Evolutionary conservation across 106 monocot species (phyloP), one percentile per base, ranked within the genome.

Genomic region (Apostasia shenzhenica): DNA sequence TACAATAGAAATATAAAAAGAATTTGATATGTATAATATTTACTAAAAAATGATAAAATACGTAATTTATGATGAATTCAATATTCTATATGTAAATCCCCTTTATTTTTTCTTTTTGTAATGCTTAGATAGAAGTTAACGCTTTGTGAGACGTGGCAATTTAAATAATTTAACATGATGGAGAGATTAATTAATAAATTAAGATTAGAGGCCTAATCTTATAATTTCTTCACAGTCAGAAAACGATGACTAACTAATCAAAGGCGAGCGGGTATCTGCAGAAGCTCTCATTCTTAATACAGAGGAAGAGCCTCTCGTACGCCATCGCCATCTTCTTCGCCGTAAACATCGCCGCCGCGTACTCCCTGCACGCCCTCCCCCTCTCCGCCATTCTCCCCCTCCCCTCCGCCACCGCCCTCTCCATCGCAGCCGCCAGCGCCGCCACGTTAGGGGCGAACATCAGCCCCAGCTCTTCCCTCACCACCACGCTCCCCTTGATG

Each of bases 241-340:
- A 65, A 48, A 2, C 50, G 4, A 50, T 5, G 8, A 50, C 50
- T 50, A 5, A 48, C 65, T 65, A 65, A 37, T 65, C 65, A 68
- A 69, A 40, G 42, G 41, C 53, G 44, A 69, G 59, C 11, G 75
- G 68, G 42, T 61, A 76, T 2, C 45, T 52, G 61, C 75, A 76
- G 61, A 61, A 70, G 6, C 54, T 54, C 54, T 66, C 58, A 67
- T 73, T 67, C 9, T 73, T 61, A 8, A 69, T 47, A 59, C 55
- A 79, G 11, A 73, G 66, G 9, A 61, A 93, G 39, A 93, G 57
- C 54, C 99, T 74, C 83, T 99, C 99, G 45, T 99, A 99, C 0
- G 90, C 92, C 79, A 85, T 62, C 6, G 89, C 93, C 99, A 99
- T 99, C 84, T 83, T 93, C 13, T 55, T 75, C 11, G 99, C 90